Evolutionary conservation across 345 rosid genomes (phyloP).

Genomic region (Gossypium mustelinum): DNA sequence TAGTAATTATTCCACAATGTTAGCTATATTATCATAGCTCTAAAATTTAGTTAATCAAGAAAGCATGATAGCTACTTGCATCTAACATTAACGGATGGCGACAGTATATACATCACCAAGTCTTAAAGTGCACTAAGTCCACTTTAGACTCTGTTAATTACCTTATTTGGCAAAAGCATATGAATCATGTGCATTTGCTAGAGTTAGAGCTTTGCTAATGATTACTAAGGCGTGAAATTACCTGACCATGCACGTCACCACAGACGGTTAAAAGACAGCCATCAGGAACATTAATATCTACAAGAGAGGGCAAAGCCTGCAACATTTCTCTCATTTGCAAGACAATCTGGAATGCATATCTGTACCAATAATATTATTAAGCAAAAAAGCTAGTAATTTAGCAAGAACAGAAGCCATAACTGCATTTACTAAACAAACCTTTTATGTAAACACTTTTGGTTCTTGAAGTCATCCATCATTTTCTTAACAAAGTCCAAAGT

Average conservation of each 20-base stretch:
- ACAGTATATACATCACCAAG: background rate
- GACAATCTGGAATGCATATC: conserved; percentile 92
- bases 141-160: background rate
- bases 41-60: background rate
- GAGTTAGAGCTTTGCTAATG: background rate
- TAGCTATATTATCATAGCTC: background rate
- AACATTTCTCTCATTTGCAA: conserved; percentile 82
- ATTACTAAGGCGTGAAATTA: conserved; percentile 26
- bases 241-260: conserved; percentile 99
- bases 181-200: background rate
- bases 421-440: conserved; percentile 37
- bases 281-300: conserved; percentile 69
- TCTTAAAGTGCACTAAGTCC: background rate
- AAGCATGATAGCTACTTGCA: background rate
- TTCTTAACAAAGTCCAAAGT: conserved; percentile 86
- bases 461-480: conserved; percentile 91
- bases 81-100: background rate
- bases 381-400: conserved; percentile 16
- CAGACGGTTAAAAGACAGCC: conserved; percentile 82
- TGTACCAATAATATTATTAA: conserved; percentile 28
- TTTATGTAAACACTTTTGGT: conserved; percentile 82
- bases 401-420: conserved; percentile 17
- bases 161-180: background rate
- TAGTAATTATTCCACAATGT: background rate
- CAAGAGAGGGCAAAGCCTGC: conserved; percentile 69